Evolutionary conservation across 306 rosid species (phyloP).

Genomic region (Cucurbita argyrosperma): DNA sequence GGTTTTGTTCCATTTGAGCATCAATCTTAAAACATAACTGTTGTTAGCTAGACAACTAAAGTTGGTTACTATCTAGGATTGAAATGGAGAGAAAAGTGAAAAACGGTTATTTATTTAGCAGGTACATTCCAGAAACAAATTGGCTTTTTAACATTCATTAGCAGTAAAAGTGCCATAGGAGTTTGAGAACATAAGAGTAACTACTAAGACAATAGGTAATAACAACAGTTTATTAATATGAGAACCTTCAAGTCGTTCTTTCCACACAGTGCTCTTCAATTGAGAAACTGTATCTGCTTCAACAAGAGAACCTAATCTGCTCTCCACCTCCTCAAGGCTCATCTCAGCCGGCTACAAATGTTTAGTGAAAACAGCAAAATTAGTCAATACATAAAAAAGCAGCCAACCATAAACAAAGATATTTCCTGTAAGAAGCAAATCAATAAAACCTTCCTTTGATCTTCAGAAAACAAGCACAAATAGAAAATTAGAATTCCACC

Average conservation of each 20-base stretch:
- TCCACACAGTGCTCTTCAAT: conserved; percentile 84
- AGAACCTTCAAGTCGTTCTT: conserved; percentile 92
- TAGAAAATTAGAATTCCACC: background rate
- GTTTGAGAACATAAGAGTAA: background rate
- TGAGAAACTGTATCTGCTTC: conserved; percentile 61
- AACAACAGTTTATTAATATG: background rate
- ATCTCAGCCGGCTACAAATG: conserved; percentile 72
- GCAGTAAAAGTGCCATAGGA: background rate
- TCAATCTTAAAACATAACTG: background rate
- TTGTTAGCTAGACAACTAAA: background rate
- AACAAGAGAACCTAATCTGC: conserved; percentile 69
- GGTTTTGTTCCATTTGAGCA: background rate
- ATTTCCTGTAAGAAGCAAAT: background rate
- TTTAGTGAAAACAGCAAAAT: background rate
- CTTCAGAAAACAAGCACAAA: background rate
- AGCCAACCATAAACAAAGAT: background rate
- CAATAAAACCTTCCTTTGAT: background rate
- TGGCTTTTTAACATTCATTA: background rate
- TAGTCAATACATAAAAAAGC: background rate
- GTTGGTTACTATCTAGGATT: background rate
- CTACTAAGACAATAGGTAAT: background rate
- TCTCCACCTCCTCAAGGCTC: conserved; percentile 95
- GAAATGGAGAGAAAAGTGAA: background rate
- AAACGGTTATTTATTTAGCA: background rate
- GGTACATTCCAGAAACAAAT: background rate